phyloP scores from a whole-genome alignment of 2,329 filamentous ascomycete genomes.

The Calonectria naviculata region DNA sequence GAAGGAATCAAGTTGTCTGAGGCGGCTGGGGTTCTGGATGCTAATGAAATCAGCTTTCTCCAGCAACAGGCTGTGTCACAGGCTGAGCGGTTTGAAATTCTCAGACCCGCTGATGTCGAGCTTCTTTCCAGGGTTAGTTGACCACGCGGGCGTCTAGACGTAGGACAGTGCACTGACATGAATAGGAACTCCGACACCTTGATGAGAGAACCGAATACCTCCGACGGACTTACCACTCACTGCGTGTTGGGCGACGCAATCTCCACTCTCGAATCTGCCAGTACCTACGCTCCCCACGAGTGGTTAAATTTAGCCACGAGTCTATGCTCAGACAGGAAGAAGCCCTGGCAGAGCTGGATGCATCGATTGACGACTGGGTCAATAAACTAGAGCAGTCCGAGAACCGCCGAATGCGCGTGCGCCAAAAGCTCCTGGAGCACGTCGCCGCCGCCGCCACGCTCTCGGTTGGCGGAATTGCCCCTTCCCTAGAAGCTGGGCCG shows the following conservation, averaged over 20 bases:
- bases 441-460: slow-evolving; percentile 77
- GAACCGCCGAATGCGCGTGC: slow-evolving; percentile 78
- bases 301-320: slow-evolving; percentile 78
- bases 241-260: slow-evolving; percentile 80
- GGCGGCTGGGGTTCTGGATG: slow-evolving; percentile 59
- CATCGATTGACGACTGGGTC: slow-evolving; percentile 84
- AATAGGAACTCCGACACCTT: slow-evolving; percentile 77
- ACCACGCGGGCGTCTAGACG: neutral
- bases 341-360: slow-evolving; percentile 79
- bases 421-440: slow-evolving; percentile 85
- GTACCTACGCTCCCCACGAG: slow-evolving; percentile 77
- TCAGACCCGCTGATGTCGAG: slow-evolving; percentile 71
- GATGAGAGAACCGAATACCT: slow-evolving; percentile 84
- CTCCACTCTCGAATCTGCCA: slow-evolving; percentile 82
- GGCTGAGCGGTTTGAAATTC: slow-evolving; percentile 72
- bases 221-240: slow-evolving; percentile 78
- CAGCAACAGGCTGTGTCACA: slow-evolving; percentile 72
- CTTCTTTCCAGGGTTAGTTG: slow-evolving; percentile 68
- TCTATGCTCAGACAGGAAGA: slow-evolving; percentile 84
- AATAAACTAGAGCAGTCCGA: slow-evolving; percentile 84
- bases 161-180: slow-evolving; percentile 14
- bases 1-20: slow-evolving; percentile 66
- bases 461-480: slow-evolving; percentile 39
- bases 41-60: slow-evolving; percentile 61
- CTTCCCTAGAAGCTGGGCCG: slow-evolving; percentile 54